These are phyloP conservation scores for Candida maesae DNA, from an alignment of 805 yeast species.

Conservation along the genomic window DNA sequence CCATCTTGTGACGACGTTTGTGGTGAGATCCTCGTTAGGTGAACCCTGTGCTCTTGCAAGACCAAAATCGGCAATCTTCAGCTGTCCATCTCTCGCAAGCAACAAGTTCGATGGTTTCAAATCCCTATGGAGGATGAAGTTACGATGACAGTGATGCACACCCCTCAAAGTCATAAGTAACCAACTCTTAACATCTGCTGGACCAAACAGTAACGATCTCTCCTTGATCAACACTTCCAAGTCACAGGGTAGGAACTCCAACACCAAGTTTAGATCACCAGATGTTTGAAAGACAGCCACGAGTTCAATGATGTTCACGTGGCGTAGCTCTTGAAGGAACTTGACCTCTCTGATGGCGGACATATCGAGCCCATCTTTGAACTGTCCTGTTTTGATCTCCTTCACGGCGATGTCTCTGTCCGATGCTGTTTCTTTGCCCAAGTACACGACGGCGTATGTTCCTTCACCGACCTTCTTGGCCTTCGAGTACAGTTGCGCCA, in stretches of 20 bases:
- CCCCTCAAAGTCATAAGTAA: slow-evolving; percentile 92
- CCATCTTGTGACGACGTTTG: slow-evolving; percentile 97
- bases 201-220: slow-evolving; percentile 65
- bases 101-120: slow-evolving; percentile 89
- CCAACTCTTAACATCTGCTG: slow-evolving; percentile 92
- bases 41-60: slow-evolving; percentile 81
- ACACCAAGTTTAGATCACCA: slow-evolving; percentile 70
- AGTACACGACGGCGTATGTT: slow-evolving; percentile 93
- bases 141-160: slow-evolving; percentile 91
- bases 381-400: slow-evolving; percentile 90
- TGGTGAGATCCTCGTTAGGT: slow-evolving; percentile 74
- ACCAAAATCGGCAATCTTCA: slow-evolving; percentile 97
- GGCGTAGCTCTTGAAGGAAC: slow-evolving; percentile 76
- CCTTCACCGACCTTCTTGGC: slow-evolving; percentile 98
- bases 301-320: slow-evolving; percentile 79
- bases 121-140: slow-evolving; percentile 87
- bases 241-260: slow-evolving; percentile 91
- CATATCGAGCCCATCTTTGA: slow-evolving; percentile 97
- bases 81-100: slow-evolving; percentile 79
- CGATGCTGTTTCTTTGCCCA: slow-evolving; percentile 63
- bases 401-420: slow-evolving; percentile 78
- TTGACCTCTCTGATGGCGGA: slow-evolving; percentile 94
- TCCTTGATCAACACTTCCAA: slow-evolving; percentile 87
- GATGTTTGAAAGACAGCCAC: slow-evolving; percentile 78
- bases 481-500: slow-evolving; percentile 6